Evolutionary conservation across 2,329 filamentous ascomycete genomes (phyloP).

Genomic region (Apiospora hydei): DNA sequence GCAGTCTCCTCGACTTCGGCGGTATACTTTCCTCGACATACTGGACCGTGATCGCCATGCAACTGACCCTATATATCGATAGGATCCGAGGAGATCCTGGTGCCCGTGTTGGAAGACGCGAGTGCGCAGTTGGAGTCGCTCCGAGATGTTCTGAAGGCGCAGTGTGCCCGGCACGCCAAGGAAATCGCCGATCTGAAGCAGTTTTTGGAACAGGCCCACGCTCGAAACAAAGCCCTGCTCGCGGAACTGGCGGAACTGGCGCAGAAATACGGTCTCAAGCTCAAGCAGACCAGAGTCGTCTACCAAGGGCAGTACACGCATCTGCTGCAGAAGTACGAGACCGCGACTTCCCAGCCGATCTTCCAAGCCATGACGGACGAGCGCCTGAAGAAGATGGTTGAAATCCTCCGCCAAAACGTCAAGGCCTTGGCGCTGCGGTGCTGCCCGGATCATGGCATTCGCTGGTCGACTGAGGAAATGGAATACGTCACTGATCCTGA

Average conservation of each 20-base stretch:
- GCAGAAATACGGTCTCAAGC: neutral
- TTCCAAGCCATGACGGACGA: neutral
- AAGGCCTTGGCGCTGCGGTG: too few species aligned
- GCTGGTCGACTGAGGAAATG: neutral
- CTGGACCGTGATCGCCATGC: too few species aligned
- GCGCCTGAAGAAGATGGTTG: too few species aligned
- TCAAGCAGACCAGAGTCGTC: neutral
- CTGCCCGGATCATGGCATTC: neutral
- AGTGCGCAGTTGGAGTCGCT: neutral
- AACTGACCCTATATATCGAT: too few species aligned
- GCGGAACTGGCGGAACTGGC: neutral
- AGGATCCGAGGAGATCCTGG: neutral
- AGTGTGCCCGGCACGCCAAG: neutral
- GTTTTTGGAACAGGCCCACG: neutral
- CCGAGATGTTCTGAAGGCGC: neutral
- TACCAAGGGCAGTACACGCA: neutral
- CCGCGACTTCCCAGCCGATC: neutral
- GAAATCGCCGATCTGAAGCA: neutral
- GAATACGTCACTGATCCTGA: accelerated
- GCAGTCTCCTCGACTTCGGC: neutral
- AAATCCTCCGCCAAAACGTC: too few species aligned
- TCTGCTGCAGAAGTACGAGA: neutral
- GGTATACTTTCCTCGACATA: neutral
- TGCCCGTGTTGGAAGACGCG: too few species aligned
- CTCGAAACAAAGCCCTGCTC: neutral